These are phyloP conservation scores for Magnolia officinalis DNA, from an alignment of 164 flowering plant species.

Conservation along the genomic window DNA sequence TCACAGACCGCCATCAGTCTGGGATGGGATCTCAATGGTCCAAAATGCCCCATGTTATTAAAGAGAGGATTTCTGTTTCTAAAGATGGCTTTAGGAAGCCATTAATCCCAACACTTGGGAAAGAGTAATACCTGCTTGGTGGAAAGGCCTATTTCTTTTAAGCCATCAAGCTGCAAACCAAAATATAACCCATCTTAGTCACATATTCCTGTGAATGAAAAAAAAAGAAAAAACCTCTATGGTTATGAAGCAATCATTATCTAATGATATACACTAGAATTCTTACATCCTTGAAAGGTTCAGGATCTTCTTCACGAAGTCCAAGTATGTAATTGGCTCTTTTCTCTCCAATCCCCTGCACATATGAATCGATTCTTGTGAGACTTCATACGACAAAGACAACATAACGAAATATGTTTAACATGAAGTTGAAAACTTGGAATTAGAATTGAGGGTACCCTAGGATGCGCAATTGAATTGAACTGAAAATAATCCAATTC, in stretches of 20 bases:
- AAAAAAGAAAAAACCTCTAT: no score
- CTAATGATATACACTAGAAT: neutral
- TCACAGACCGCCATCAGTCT: no score
- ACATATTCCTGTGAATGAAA: no score
- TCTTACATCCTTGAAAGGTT: constrained; percentile 63
- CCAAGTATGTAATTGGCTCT: constrained; percentile 64
- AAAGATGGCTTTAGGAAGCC: no score
- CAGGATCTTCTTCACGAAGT: constrained; percentile 60
- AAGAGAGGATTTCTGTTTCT: no score
- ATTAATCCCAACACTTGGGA: neutral
- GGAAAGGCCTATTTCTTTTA: constrained; percentile 64
- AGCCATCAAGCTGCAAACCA: constrained; percentile 61
- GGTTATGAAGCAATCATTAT: neutral
- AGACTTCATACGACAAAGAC: neutral
- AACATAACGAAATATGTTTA: neutral
- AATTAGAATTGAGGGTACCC: neutral
- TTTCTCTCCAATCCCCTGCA: constrained; percentile 79
- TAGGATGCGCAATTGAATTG: no score
- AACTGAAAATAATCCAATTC: no score
- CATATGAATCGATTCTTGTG: neutral
- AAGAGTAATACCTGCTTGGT: constrained; percentile 49
- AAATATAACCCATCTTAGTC: neutral
- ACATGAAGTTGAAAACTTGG: neutral
- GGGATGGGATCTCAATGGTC: no score
- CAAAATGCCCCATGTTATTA: no score